Evolutionary conservation across 2,329 filamentous ascomycete genomes (phyloP).

Genomic region (Raffaelea arxii): DNA sequence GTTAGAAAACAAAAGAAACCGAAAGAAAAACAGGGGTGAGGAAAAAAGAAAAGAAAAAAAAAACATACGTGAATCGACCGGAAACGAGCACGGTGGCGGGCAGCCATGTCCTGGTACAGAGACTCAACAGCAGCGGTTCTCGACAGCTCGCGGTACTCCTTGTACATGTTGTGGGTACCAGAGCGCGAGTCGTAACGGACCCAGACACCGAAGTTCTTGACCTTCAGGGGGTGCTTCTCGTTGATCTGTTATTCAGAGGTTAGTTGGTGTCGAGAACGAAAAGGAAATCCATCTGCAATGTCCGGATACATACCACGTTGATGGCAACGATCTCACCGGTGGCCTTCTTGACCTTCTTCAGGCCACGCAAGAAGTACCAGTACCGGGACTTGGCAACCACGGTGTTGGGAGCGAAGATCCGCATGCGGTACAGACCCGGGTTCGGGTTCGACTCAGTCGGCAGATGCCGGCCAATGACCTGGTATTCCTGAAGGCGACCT

Average conservation of each 20-base stretch:
- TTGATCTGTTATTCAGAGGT: conserved; percentile 57
- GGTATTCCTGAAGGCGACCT: conserved; percentile 99
- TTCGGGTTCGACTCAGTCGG: conserved; percentile 94
- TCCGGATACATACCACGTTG: conserved; percentile 74
- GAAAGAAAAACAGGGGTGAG: neutral
- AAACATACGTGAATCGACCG: conserved; percentile 90
- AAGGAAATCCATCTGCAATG: neutral
- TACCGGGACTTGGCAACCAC: conserved; percentile 99
- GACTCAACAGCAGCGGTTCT: conserved; percentile 90
- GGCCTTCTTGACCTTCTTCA: conserved; percentile 99
- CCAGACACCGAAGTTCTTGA: conserved; percentile 99
- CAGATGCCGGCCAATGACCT: conserved; percentile 99
- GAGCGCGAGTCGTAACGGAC: conserved; percentile 99
- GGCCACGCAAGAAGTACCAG: conserved; percentile 99
- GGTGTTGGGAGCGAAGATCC: conserved; percentile 96
- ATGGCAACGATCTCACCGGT: conserved; percentile 98
- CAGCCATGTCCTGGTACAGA: conserved; percentile 99
- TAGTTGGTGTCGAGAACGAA: neutral
- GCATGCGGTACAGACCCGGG: conserved; percentile 99
- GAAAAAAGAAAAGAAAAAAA: neutral
- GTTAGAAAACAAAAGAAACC: conserved; percentile 17
- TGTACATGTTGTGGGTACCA: conserved; percentile 99
- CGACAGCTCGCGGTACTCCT: conserved; percentile 99
- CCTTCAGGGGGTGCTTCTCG: conserved; percentile 98
- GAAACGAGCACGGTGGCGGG: conserved; percentile 96